Conservation (phyloP, 192 early-diverging fungal species). For the Gryganskiella cystojenkinii region DNA sequence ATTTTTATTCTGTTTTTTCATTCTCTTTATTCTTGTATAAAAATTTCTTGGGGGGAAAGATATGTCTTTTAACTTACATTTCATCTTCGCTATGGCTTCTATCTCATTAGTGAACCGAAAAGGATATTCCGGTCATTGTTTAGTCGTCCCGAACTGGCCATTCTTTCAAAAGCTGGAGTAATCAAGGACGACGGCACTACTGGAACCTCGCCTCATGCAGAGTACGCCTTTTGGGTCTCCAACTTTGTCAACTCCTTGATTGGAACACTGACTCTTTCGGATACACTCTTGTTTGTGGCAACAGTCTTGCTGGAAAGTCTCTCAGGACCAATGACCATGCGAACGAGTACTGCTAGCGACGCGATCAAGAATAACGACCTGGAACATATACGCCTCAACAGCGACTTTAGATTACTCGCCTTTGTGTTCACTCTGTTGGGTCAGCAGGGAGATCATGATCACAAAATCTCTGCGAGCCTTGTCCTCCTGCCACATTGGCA, state of each 20-base stretch:
- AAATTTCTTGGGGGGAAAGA: too few relatives aligned
- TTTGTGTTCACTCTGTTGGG: too few relatives aligned
- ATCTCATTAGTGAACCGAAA: neutral
- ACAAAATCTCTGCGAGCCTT: neutral
- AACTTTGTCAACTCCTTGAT: conserved; percentile 31
- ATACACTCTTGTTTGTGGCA: neutral
- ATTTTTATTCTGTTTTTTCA: too few relatives aligned
- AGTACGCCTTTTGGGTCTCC: conserved; percentile 26
- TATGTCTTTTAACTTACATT: too few relatives aligned
- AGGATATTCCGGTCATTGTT: conserved; percentile 12
- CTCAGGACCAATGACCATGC: conserved; percentile 9
- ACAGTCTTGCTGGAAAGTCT: conserved; percentile 2
- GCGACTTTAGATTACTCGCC: conserved; percentile 8
- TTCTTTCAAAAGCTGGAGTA: too few relatives aligned
- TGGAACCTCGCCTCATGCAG: neutral
- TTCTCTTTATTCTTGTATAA: too few relatives aligned
- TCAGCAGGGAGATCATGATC: neutral
- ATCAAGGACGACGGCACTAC: too few relatives aligned
- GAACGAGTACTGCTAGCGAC: neutral
- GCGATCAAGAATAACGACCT: neutral
- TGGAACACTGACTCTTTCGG: neutral
- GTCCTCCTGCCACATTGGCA: conserved; percentile 18
- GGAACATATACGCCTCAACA: conserved; percentile 1
- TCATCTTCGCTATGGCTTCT: too few relatives aligned
- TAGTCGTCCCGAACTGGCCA: conserved; percentile 9